A percentile compares a stretch with the other conserved stretches of the same genome.
Evolutionary conservation across 257 asterid genomes (phyloP).

Genomic region (Phtheirospermum japonicum): DNA sequence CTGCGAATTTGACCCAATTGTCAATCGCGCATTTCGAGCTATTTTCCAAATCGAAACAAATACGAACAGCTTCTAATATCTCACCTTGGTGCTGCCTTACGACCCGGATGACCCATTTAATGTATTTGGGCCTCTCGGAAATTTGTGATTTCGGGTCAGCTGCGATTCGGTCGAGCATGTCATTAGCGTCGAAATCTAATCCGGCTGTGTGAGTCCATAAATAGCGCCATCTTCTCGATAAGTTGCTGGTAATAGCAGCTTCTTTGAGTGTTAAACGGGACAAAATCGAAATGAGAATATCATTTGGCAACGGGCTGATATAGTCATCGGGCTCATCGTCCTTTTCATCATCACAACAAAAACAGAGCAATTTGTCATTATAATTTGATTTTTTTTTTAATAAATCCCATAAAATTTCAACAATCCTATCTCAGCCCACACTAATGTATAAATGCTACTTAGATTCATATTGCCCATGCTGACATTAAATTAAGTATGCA

Average conservation of each 20-base stretch:
- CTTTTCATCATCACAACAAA: not conserved
- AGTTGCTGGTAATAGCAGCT: constrained; percentile 40
- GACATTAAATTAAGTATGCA: too few species aligned
- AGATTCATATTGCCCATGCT: not conserved
- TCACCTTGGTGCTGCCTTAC: constrained; percentile 42
- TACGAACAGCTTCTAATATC: constrained; percentile 31
- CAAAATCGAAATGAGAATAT: constrained; percentile 41
- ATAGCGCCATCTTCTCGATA: constrained; percentile 45
- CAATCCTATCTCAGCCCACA: constrained; percentile 19
- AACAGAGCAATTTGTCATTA: too few species aligned
- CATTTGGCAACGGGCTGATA: constrained; percentile 46
- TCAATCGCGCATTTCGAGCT: constrained; percentile 42
- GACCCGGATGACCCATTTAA: constrained; percentile 57
- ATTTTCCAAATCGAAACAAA: constrained; percentile 52
- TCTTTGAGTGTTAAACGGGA: constrained; percentile 41
- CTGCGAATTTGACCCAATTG: constrained; percentile 47
- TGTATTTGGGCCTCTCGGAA: constrained; percentile 44
- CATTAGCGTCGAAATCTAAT: constrained; percentile 44
- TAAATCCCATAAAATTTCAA: not conserved
- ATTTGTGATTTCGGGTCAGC: constrained; percentile 30
- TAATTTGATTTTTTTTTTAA: too few species aligned
- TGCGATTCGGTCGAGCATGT: constrained; percentile 34
- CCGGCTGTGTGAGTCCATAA: constrained; percentile 39
- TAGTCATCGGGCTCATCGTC: constrained; percentile 35
- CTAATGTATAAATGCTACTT: constrained; percentile 21